Evolutionary conservation across 2,329 filamentous ascomycete species (phyloP).

Genomic region (Fusarium sp.): DNA sequence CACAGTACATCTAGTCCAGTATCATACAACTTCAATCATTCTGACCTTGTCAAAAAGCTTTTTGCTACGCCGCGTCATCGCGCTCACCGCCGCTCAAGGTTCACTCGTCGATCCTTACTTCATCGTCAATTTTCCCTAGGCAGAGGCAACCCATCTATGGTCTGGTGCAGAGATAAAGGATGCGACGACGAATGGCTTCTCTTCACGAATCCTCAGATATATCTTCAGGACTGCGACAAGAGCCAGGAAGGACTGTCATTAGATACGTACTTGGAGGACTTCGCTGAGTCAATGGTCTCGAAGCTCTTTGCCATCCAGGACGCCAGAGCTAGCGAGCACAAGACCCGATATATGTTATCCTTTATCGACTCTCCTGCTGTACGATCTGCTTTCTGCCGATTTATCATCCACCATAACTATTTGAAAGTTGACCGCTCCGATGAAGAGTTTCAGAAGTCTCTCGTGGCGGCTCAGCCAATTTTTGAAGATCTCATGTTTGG

Average conservation of each 20-base stretch:
- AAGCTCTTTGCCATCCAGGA: slow-evolving; percentile 22
- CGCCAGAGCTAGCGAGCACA: slow-evolving; percentile 21
- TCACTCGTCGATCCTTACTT: slow-evolving; percentile 32
- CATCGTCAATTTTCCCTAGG: slow-evolving; percentile 39
- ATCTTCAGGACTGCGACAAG: slow-evolving; percentile 9
- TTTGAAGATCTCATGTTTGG: slow-evolving; percentile 43
- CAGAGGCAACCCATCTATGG: slow-evolving; percentile 30
- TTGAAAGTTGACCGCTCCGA: neutral
- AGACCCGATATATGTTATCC: slow-evolving; percentile 35
- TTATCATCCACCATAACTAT: slow-evolving; percentile 4
- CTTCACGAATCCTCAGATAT: slow-evolving; percentile 21
- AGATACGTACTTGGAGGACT: slow-evolving; percentile 36
- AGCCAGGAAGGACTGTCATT: slow-evolving; percentile 25
- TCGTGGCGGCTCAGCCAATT: slow-evolving; percentile 17
- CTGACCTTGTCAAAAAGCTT: neutral
- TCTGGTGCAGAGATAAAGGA: slow-evolving; percentile 37
- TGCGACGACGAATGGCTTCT: slow-evolving; percentile 29
- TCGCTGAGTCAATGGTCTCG: slow-evolving; percentile 32
- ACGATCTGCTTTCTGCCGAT: slow-evolving; percentile 41
- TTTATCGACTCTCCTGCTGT: slow-evolving; percentile 48
- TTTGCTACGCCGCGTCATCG: slow-evolving; percentile 11
- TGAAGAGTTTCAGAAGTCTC: slow-evolving; percentile 15
- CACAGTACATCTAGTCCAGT: neutral
- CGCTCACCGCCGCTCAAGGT: slow-evolving; percentile 25
- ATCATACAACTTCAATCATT: neutral